These are phyloP conservation scores for Neurospora intermedia DNA, from an alignment of 495 filamentous ascomycete genomes.

Conservation along the genomic window DNA sequence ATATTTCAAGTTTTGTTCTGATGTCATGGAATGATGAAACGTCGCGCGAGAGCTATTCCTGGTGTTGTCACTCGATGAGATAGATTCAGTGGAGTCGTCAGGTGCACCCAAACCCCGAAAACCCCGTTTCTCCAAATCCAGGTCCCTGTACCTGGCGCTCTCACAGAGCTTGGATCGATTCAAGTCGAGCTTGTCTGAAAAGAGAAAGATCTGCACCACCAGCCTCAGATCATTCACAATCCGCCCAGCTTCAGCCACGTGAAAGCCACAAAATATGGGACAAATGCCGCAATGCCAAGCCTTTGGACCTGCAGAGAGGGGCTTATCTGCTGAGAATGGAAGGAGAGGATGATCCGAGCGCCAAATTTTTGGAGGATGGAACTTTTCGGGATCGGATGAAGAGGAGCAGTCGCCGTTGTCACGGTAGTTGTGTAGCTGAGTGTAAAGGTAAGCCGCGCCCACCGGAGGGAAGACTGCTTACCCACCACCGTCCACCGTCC, in stretches of 20 bases:
- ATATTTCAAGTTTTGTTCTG: background rate
- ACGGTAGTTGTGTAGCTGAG: background rate
- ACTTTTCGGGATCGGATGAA: conserved; percentile 18
- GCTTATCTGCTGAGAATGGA: background rate
- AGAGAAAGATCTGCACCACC: background rate
- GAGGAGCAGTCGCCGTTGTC: background rate
- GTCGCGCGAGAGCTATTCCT: background rate
- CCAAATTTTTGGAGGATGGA: conserved; percentile 15
- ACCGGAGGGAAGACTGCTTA: background rate
- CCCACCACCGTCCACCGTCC: background rate
- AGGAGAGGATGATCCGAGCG: background rate
- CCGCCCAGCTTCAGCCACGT: background rate
- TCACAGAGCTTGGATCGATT: background rate
- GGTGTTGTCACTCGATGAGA: background rate
- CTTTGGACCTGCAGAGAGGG: background rate
- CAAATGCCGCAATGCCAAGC: background rate
- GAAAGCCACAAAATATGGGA: background rate
- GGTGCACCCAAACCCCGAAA: background rate
- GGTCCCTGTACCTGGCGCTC: background rate
- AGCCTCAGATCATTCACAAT: background rate
- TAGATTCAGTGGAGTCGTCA: background rate
- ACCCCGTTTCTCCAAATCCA: background rate
- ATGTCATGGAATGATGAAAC: background rate
- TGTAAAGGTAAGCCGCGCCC: background rate
- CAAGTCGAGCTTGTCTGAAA: background rate